These are phyloP conservation scores for Fusarium sublunatum DNA, from an alignment of 2,329 filamentous ascomycete genomes.

Conservation along the genomic window DNA sequence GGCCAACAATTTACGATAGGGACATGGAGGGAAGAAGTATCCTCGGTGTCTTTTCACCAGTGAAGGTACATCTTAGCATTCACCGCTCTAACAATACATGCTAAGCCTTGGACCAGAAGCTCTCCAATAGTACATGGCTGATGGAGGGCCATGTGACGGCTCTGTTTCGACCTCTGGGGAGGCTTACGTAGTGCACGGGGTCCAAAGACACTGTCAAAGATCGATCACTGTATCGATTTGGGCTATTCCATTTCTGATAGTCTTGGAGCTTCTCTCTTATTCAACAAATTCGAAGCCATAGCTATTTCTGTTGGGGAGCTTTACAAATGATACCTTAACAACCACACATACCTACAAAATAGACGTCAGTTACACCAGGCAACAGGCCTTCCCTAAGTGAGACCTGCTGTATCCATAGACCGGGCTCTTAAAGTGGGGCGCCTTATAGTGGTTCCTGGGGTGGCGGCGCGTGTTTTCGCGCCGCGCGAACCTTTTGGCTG, in stretches of 20 bases:
- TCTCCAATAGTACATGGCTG: neutral
- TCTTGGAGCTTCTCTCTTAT: too few relatives aligned
- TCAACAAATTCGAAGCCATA: too few relatives aligned
- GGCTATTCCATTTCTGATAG: neutral
- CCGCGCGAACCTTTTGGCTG: constrained; percentile 3
- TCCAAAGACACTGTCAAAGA: constrained; percentile 8
- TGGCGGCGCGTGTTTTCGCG: too few relatives aligned
- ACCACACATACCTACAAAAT: too few relatives aligned
- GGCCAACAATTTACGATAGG: neutral
- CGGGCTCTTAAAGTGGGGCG: constrained; percentile 12
- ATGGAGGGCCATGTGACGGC: constrained; percentile 29
- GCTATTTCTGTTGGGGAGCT: too few relatives aligned
- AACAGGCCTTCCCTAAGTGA: too few relatives aligned
- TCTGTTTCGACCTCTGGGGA: constrained; percentile 27
- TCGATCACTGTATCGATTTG: neutral
- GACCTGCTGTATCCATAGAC: too few relatives aligned
- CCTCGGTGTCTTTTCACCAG: accelerated
- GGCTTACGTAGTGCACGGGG: constrained; percentile 28
- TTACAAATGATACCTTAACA: too few relatives aligned
- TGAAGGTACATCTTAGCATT: neutral
- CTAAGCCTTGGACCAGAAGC: neutral
- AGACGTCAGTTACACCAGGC: too few relatives aligned
- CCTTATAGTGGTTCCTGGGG: constrained; percentile 31
- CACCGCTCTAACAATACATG: neutral
- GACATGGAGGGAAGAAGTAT: neutral